Percentiles rank a stretch among this genome's conserved stretches.
Evolutionary conservation across 495 filamentous ascomycete genomes (phyloP).

Genomic region (Cudoniella acicularis): DNA sequence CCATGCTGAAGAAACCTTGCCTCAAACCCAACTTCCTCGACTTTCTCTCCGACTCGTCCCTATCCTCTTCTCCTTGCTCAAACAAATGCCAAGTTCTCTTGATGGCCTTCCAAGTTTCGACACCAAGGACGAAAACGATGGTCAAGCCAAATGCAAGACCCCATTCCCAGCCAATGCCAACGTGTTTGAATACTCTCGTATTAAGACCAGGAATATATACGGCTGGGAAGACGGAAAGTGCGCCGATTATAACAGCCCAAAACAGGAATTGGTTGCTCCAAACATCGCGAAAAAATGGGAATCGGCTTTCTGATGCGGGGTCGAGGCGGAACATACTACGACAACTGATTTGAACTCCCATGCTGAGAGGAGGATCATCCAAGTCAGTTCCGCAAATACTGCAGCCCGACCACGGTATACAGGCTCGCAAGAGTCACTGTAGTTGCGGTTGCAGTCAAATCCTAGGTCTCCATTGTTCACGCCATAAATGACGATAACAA

Average conservation of each 20-base stretch:
- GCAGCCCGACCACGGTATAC: constrained; percentile 71
- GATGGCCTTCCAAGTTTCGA: constrained; percentile 60
- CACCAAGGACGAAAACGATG: constrained; percentile 51
- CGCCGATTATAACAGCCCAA: constrained; percentile 62
- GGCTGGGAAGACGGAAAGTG: constrained; percentile 62
- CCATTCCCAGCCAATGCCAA: constrained; percentile 69
- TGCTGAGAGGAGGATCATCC: constrained; percentile 61
- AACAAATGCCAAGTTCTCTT: constrained; percentile 41
- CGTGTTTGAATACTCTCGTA: constrained; percentile 62
- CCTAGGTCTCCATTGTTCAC: constrained; percentile 58
- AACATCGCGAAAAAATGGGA: constrained; percentile 55
- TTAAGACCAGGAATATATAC: constrained; percentile 70
- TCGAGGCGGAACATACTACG: constrained; percentile 61
- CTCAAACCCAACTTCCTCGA: constrained; percentile 24
- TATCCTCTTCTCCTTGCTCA: constrained; percentile 16
- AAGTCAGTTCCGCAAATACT: constrained; percentile 67
- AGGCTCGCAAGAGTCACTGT: constrained; percentile 44
- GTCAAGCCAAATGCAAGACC: constrained; percentile 50
- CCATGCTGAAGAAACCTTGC: constrained; percentile 37
- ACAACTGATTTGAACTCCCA: constrained; percentile 68
- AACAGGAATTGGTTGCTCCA: constrained; percentile 69
- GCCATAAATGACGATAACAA: constrained; percentile 62
- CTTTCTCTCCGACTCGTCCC: background rate
- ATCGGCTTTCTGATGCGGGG: constrained; percentile 36
- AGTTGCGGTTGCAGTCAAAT: constrained; percentile 54